Evolutionary conservation across 2,329 filamentous ascomycete genomes (phyloP).

Genomic region (Escovopsis sp.): DNA sequence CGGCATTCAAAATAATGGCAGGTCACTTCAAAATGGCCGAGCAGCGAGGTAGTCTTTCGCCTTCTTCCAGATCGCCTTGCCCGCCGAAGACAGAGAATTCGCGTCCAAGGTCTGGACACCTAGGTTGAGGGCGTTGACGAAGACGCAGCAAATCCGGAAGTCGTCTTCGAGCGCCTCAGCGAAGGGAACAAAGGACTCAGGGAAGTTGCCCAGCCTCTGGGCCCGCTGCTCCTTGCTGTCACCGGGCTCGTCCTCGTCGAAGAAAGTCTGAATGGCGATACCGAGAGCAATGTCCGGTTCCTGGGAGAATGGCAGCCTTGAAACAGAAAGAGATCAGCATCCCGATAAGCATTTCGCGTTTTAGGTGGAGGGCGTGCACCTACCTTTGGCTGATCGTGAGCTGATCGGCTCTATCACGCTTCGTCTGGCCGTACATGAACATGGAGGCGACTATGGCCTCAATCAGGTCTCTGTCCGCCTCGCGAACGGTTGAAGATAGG

Average conservation of each 20-base stretch:
- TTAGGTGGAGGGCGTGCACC: conserved; percentile 13
- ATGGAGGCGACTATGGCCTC: conserved; percentile 71
- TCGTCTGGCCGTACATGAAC: conserved; percentile 66
- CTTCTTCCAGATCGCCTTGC: conserved; percentile 39
- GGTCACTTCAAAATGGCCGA: conserved; percentile 21
- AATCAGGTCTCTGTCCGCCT: conserved; percentile 65
- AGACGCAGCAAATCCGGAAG: conserved; percentile 39
- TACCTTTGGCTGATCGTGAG: conserved; percentile 60
- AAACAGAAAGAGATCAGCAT: conserved; percentile 4
- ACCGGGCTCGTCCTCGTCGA: conserved; percentile 52
- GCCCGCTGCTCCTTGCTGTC: conserved; percentile 35
- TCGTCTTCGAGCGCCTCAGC: conserved; percentile 46
- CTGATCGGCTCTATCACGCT: conserved; percentile 53
- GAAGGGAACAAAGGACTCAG: conserved; percentile 40
- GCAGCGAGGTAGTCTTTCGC: conserved; percentile 38
- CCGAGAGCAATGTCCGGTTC: conserved; percentile 64
- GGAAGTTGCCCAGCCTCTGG: conserved; percentile 34
- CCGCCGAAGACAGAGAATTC: conserved; percentile 30
- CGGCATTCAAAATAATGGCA: background rate
- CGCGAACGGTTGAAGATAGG: conserved; percentile 64
- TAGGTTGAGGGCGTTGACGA: conserved; percentile 42
- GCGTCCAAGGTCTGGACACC: conserved; percentile 40
- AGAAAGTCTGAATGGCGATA: conserved; percentile 66
- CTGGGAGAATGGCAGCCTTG: conserved; percentile 49
- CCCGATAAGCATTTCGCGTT: background rate